Base-by-base conservation (phyloP, 1,139 yeast species). In the Debaryomyces coudertii region DNA sequence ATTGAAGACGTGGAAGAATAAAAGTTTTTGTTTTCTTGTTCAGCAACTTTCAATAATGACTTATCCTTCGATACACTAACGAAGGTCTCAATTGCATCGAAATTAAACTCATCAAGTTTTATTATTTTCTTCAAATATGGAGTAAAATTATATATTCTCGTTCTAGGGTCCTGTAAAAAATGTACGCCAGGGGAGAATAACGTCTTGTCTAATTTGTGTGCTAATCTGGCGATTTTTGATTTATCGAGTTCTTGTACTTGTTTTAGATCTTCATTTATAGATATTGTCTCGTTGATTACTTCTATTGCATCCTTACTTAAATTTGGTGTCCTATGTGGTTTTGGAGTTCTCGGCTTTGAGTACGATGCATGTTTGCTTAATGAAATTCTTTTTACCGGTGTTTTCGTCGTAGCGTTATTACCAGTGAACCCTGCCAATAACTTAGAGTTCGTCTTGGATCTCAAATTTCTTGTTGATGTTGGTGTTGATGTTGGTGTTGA, bases 1-100 rank as follows among this genome's bases (percentile, higher is more conserved):
- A 93, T 78, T 2, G 97, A 87, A 18, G 96, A 87, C 0, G 98
- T 90, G 0, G 97, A 90, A 1, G 95, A 87, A 50, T 80, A 81
- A 60, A 76, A 92, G 47, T 71, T 74, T 47, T 60, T 61, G 20
- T 57, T 51, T 22, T 72, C 67, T 14, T 66, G 58, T 20, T 66
- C 55, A 0, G 95, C 84, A 12, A 86, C 63, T 7, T 68, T 50
- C 0, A 80, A 60, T 43, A 92, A 68, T 1, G 60, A 62, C 8
- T 62, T 52, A 65, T 90, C 96, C 56, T 81, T 80, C 2, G 89
- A 80, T 0, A 95, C 85, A 0, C 90, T 79, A 4, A 83, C 78
- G 57, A 85, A 90, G 3, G 68, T 62, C 1, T 82, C 71, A 2
- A 87, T 69, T 8, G 77, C 71, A 30, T 76, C 75, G 56, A 84